A percentile compares a stretch with the other conserved stretches of the same genome.
These are phyloP conservation scores for Elaeis oleifera DNA, from an alignment of 202 grass and related monocot genomes.

Conservation along the genomic window DNA sequence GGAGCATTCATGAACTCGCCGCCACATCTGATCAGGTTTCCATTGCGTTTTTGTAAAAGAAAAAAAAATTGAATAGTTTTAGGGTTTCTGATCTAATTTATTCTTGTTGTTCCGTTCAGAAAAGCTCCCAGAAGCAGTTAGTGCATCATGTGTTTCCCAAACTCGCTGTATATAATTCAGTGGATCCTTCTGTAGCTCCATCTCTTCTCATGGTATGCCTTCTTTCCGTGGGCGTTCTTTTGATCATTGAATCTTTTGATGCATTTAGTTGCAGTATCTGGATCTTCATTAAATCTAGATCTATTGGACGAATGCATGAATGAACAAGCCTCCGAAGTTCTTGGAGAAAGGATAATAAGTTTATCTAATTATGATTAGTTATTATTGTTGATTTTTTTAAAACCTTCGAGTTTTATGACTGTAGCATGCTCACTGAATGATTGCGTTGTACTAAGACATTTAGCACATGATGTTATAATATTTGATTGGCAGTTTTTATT, in stretches of 20 bases:
- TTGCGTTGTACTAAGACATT: too few relatives aligned
- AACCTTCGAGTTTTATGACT: too few relatives aligned
- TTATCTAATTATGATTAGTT: too few relatives aligned
- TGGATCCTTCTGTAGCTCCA: slow-evolving; percentile 97
- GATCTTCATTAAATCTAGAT: too few relatives aligned
- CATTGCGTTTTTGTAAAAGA: not conserved
- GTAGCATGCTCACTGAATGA: too few relatives aligned
- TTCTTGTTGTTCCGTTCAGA: slow-evolving; percentile 40
- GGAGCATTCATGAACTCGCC: slow-evolving; percentile 94
- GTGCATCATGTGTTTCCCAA: slow-evolving; percentile 89
- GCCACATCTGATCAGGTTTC: slow-evolving; percentile 89
- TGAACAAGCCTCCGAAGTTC: too few relatives aligned
- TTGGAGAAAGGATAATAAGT: too few relatives aligned
- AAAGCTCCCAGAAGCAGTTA: slow-evolving; percentile 93
- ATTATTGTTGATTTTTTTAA: too few relatives aligned
- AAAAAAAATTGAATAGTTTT: not conserved
- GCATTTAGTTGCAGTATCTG: too few relatives aligned
- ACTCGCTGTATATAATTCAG: slow-evolving; percentile 97
- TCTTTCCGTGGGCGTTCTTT: not conserved
- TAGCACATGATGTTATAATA: too few relatives aligned
- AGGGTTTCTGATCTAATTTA: not conserved
- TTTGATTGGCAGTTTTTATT: too few relatives aligned
- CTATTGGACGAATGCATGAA: too few relatives aligned
- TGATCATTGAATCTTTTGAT: not conserved
- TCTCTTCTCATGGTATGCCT: slow-evolving; percentile 89